Conservation (phyloP, 202 grass and related monocot species). For the Schoenoplectus triqueter region DNA sequence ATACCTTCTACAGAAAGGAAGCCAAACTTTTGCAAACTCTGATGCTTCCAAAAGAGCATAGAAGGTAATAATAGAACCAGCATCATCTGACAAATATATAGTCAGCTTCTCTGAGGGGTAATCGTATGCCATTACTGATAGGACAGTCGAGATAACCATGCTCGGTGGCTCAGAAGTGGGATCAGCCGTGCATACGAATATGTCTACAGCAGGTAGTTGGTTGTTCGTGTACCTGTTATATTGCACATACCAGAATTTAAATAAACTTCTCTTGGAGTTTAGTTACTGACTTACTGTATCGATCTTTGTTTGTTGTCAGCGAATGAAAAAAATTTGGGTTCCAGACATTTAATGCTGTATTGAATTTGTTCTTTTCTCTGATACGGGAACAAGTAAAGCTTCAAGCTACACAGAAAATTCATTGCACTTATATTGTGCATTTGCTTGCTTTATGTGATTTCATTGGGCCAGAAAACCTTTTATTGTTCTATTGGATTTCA, state of each 20-base stretch:
- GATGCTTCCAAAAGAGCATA: constrained; percentile 57
- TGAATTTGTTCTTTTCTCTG: neutral
- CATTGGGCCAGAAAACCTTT: too few species aligned
- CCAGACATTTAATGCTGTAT: too few species aligned
- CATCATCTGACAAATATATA: constrained; percentile 69
- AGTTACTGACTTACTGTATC: neutral
- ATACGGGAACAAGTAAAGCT: neutral
- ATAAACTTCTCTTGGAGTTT: neutral
- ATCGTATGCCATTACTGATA: constrained; percentile 64
- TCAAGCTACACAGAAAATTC: neutral
- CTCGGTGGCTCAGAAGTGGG: constrained; percentile 52
- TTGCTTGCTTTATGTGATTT: too few species aligned
- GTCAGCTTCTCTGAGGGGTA: constrained; percentile 52
- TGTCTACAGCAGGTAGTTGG: constrained; percentile 49
- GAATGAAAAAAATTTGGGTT: neutral
- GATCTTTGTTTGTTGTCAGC: neutral
- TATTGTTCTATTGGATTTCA: too few species aligned
- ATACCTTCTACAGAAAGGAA: constrained; percentile 55
- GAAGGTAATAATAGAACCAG: constrained; percentile 58
- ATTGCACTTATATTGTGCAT: neutral
- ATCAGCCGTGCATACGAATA: constrained; percentile 67
- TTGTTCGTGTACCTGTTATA: constrained; percentile 40
- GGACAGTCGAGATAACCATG: constrained; percentile 56
- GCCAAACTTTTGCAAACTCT: constrained; percentile 52
- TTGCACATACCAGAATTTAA: neutral